These are phyloP conservation scores for Rhododendron kiyosumense DNA, from an alignment of 148 eudicot genomes.

Conservation along the genomic window DNA sequence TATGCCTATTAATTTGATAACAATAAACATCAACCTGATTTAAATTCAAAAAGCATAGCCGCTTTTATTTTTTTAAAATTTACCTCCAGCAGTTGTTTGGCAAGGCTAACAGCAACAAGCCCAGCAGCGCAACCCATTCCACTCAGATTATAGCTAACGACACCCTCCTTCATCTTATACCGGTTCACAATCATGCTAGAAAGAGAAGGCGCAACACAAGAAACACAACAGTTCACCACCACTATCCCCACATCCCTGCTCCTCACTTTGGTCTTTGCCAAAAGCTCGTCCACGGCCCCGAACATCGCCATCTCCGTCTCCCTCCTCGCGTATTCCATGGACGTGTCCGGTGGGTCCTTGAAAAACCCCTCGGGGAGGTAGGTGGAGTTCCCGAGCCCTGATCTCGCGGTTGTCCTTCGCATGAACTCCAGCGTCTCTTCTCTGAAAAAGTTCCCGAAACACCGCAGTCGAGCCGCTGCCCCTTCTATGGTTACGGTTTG, in stretches of 20 bases:
- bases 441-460: neutral
- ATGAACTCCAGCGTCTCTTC: conserved; percentile 11
- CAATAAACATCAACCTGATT: too few species aligned
- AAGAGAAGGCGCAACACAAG: conserved; percentile 15
- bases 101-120: conserved; percentile 18
- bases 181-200: conserved; percentile 21
- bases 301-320: conserved; percentile 25
- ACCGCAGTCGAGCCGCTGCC: neutral
- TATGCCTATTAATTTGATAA: too few species aligned
- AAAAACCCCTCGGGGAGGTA: conserved; percentile 10
- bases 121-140: conserved; percentile 36
- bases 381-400: conserved; percentile 24
- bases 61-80: neutral
- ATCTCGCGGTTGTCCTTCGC: neutral
- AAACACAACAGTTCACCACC: conserved; percentile 20
- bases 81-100: conserved; percentile 26
- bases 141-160: conserved; percentile 17
- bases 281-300: conserved; percentile 19
- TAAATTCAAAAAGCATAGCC: too few species aligned
- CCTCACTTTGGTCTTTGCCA: conserved; percentile 20
- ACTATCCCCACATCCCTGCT: conserved; percentile 18
- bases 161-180: conserved; percentile 16
- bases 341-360: neutral
- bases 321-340: conserved; percentile 9
- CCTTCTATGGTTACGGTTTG: conserved; percentile 12